Evolutionary conservation across 108 stramenopile species (phyloP).

Genomic region (Asterionellopsis glacialis): DNA sequence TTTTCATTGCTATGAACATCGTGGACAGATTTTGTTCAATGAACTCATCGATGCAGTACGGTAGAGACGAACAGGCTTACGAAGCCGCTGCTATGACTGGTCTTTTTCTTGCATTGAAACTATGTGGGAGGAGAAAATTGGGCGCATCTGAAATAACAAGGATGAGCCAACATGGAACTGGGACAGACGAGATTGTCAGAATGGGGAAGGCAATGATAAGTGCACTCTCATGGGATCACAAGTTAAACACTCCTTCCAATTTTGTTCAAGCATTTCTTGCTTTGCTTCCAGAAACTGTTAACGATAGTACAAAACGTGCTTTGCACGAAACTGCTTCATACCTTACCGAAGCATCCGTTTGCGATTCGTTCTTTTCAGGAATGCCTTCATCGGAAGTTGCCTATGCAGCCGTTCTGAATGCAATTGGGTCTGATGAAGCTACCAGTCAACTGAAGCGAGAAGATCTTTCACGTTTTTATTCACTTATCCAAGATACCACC

Average conservation of each 20-base stretch:
- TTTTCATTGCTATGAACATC: constrained; percentile 44
- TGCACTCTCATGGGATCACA: constrained; percentile 17
- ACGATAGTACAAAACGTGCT: not conserved
- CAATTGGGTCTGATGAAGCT: not conserved
- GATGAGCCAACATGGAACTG: constrained; percentile 24
- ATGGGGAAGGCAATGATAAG: constrained; percentile 24
- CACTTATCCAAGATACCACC: constrained; percentile 6
- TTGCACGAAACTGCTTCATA: constrained; percentile 26
- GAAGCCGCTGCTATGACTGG: constrained; percentile 30
- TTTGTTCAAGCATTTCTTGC: constrained; percentile 20
- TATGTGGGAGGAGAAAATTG: constrained; percentile 23
- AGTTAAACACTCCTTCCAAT: constrained; percentile 25
- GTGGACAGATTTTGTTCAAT: constrained; percentile 29
- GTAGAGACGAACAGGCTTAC: constrained; percentile 19
- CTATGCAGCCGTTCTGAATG: constrained; percentile 18
- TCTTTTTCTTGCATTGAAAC: constrained; percentile 32
- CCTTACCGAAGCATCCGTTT: constrained; percentile 32
- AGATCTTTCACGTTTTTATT: not conserved
- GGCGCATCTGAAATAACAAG: constrained; percentile 22
- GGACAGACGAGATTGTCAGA: constrained; percentile 17
- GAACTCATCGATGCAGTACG: not conserved
- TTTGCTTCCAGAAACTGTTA: not conserved
- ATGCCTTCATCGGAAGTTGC: constrained; percentile 25
- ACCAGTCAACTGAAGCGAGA: not conserved
- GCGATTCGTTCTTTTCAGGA: constrained; percentile 23